Evolutionary conservation across 1,139 yeast genomes (phyloP).

Genomic region (Scheffersomyces parashehatae): DNA sequence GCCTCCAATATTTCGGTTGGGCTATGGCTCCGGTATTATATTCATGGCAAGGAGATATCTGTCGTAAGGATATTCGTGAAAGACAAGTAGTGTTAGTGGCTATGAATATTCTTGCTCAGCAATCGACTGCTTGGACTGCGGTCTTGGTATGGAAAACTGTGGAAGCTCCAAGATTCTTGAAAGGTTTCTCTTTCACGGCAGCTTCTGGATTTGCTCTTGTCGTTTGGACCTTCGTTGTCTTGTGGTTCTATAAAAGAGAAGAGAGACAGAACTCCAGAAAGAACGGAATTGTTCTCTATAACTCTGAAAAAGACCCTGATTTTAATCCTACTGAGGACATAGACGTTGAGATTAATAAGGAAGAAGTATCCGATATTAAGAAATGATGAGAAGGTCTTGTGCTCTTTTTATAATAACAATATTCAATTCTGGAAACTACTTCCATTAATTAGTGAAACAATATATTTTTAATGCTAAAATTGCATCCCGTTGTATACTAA

Average conservation of each 20-base stretch:
- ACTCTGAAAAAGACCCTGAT: constrained; percentile 6
- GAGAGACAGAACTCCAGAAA: constrained; percentile 52
- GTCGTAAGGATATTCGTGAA: constrained; percentile 44
- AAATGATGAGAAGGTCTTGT: no score
- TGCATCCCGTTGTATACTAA: no score
- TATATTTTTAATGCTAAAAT: no score
- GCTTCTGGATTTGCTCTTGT: constrained; percentile 50
- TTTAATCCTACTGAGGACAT: background rate
- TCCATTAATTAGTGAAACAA: no score
- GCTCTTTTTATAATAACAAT: no score
- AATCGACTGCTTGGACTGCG: constrained; percentile 45
- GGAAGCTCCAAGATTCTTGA: constrained; percentile 51
- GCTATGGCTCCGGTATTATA: constrained; percentile 52
- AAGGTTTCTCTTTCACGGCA: constrained; percentile 57
- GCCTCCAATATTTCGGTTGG: constrained; percentile 48
- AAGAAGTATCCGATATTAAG: background rate
- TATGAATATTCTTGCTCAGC: constrained; percentile 47
- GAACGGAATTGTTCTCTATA: constrained; percentile 33
- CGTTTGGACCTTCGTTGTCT: constrained; percentile 55
- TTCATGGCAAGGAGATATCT: constrained; percentile 47
- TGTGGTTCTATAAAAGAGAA: constrained; percentile 58
- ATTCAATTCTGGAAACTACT: no score
- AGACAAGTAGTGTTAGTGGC: constrained; percentile 46
- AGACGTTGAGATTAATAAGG: background rate
- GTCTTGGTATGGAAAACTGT: constrained; percentile 44